Conservation (phyloP, 2,329 filamentous ascomycete species). For the Ciborinia camelliae region DNA sequence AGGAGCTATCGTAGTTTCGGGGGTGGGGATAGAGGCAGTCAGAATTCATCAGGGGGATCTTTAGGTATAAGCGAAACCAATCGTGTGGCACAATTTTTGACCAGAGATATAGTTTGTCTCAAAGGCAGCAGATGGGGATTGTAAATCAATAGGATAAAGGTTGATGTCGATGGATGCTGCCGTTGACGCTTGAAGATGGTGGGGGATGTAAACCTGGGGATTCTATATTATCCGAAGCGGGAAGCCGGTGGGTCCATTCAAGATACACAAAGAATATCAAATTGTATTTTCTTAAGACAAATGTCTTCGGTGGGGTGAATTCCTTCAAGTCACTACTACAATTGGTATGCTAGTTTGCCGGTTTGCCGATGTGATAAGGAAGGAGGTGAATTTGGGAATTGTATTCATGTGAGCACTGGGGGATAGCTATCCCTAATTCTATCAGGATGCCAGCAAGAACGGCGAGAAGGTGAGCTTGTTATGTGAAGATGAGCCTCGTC, state of each 20-base stretch:
- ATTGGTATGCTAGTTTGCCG: too few relatives aligned
- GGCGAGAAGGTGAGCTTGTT: background rate
- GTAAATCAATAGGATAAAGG: too few relatives aligned
- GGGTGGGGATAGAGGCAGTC: too few relatives aligned
- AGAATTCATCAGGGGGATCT: too few relatives aligned
- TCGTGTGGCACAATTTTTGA: too few relatives aligned
- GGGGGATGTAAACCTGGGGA: background rate
- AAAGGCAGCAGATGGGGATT: too few relatives aligned
- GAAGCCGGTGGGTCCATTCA: background rate
- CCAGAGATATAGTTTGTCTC: too few relatives aligned
- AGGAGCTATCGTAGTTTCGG: too few relatives aligned
- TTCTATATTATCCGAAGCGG: background rate
- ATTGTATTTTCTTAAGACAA: background rate
- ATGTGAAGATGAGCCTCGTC: background rate
- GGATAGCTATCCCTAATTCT: background rate
- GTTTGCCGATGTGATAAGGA: too few relatives aligned
- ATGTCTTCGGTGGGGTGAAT: background rate
- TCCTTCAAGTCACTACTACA: background rate
- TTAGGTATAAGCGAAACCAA: too few relatives aligned
- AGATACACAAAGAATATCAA: background rate
- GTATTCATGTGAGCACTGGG: background rate
- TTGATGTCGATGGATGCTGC: background rate
- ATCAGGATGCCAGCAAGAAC: background rate
- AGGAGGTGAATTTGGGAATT: slow-evolving; percentile 1
- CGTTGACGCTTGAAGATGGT: background rate